These are phyloP conservation scores for Fusarium sp. DNA, from an alignment of 2,329 filamentous ascomycete genomes.

Conservation along the genomic window DNA sequence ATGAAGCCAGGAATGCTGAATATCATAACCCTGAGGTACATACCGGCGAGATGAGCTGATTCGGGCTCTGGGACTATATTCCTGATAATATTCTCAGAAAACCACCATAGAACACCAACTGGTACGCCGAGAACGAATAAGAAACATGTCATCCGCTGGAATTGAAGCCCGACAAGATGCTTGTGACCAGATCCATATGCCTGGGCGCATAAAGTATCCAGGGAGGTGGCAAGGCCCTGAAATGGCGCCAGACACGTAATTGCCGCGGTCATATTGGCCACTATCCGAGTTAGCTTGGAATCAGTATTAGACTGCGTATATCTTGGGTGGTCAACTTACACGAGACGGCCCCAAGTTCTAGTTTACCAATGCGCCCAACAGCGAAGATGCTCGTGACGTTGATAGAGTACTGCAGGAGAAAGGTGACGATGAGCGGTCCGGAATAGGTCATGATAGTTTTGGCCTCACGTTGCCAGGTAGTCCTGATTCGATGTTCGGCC, in stretches of 20 bases:
- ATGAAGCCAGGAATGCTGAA: conserved; percentile 79
- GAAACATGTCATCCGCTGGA: conserved; percentile 84
- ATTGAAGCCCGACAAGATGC: conserved; percentile 83
- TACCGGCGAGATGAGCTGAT: conserved; percentile 72
- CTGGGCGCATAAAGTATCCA: conserved; percentile 93
- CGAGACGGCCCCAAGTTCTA: conserved; percentile 59
- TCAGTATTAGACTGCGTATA: background rate
- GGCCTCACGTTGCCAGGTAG: conserved; percentile 89
- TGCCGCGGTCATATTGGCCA: conserved; percentile 77
- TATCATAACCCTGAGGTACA: conserved; percentile 77
- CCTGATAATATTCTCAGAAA: conserved; percentile 71
- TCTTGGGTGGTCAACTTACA: conserved; percentile 42
- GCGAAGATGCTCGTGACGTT: conserved; percentile 85
- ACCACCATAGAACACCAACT: conserved; percentile 75
- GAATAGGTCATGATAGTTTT: conserved; percentile 81
- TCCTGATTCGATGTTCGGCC: conserved; percentile 79
- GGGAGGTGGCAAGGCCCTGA: conserved; percentile 85
- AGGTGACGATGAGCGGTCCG: conserved; percentile 73
- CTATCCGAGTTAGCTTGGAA: conserved; percentile 33
- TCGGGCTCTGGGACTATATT: conserved; percentile 60
- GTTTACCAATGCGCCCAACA: conserved; percentile 77
- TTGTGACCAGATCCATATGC: conserved; percentile 92
- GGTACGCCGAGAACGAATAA: conserved; percentile 76
- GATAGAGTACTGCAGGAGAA: conserved; percentile 82
- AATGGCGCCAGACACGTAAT: conserved; percentile 82